phyloP scores from a whole-genome alignment of 257 asterid genomes.

The Nicotiana tabacum region DNA sequence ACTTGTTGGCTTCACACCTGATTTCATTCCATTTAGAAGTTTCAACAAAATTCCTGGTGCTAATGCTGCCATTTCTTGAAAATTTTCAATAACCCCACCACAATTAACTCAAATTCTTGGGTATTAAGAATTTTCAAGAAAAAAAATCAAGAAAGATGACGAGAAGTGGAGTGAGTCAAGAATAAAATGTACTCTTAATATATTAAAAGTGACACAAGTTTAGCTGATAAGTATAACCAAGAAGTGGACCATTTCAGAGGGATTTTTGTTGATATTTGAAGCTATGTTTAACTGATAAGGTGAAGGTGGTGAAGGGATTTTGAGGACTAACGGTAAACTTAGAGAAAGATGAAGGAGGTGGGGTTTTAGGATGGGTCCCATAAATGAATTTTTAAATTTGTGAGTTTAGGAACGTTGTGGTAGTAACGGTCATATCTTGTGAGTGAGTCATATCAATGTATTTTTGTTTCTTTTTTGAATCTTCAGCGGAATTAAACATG shows the following conservation, averaged over 20 bases:
- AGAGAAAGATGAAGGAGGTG: background rate
- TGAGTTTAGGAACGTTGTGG: slow-evolving; percentile 22
- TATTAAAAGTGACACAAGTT: background rate
- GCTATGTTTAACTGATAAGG: background rate
- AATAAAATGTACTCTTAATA: background rate
- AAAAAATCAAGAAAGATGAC: background rate
- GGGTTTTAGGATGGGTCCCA: slow-evolving; percentile 8
- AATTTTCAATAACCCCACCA: background rate
- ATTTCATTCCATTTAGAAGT: slow-evolving; percentile 63
- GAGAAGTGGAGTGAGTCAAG: background rate
- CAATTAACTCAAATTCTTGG: background rate
- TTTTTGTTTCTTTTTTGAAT: background rate
- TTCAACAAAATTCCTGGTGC: slow-evolving; percentile 84
- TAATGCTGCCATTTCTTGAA: slow-evolving; percentile 54
- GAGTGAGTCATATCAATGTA: background rate
- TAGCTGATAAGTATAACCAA: background rate
- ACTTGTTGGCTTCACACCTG: slow-evolving; percentile 74
- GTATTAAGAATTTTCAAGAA: background rate
- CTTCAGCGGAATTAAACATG: background rate
- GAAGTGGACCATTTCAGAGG: background rate
- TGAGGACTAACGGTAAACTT: slow-evolving; percentile 21
- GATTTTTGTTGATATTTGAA: background rate
- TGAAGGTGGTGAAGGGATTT: background rate
- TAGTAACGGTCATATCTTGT: slow-evolving; percentile 26
- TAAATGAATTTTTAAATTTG: background rate